Conservation (phyloP, 2,329 filamentous ascomycete species). For the Diplodia seriata region DNA sequence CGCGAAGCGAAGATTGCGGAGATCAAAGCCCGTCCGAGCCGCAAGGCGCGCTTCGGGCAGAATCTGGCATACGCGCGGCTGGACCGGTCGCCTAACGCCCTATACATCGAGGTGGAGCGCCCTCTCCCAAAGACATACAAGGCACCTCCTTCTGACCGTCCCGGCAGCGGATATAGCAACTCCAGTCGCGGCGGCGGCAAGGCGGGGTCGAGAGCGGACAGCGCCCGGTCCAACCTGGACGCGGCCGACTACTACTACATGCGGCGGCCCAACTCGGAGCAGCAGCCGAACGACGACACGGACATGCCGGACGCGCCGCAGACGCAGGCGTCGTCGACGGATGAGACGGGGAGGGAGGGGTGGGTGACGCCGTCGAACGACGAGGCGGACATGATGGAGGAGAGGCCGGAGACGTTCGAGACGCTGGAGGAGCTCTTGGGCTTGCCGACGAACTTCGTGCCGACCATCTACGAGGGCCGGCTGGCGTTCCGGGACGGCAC, state of each 20-base stretch:
- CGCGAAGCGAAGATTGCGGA: slow-evolving; percentile 27
- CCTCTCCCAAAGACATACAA: slow-evolving; percentile 12
- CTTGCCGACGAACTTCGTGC: slow-evolving; percentile 39
- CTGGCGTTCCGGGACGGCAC: slow-evolving; percentile 42
- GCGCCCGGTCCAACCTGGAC: neutral
- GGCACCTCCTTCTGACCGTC: neutral
- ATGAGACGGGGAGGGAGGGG: neutral
- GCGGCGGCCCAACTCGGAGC: neutral
- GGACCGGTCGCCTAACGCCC: neutral
- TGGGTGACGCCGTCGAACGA: neutral
- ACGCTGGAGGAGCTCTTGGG: slow-evolving; percentile 36
- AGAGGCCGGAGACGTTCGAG: slow-evolving; percentile 11
- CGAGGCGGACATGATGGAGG: neutral
- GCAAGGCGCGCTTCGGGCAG: slow-evolving; percentile 9
- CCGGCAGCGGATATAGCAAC: neutral
- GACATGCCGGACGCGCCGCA: slow-evolving; percentile 18
- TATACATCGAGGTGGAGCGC: slow-evolving; percentile 15
- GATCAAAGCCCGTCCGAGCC: slow-evolving; percentile 24
- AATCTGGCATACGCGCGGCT: slow-evolving; percentile 1
- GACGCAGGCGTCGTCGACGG: neutral
- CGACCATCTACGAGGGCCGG: slow-evolving; percentile 40
- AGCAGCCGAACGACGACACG: slow-evolving; percentile 5
- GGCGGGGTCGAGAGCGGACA: neutral
- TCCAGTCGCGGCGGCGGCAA: neutral
- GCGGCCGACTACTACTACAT: neutral